Evolutionary conservation across 257 asterid species (phyloP).

Genomic region (Fraxinus quadrangulata): DNA sequence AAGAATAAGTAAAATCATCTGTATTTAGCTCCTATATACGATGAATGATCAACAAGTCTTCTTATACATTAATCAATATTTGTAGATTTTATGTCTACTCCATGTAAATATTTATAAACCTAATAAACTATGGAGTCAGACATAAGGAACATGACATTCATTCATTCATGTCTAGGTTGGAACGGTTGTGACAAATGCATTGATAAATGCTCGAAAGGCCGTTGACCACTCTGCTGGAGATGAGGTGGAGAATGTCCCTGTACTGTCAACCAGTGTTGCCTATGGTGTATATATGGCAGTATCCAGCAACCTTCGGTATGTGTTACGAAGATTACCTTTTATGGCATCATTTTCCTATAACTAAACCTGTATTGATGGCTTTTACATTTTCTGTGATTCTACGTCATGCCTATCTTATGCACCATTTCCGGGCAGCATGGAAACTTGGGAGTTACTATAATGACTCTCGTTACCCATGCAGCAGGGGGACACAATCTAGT

Average conservation of each 20-base stretch:
- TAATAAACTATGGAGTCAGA: neutral
- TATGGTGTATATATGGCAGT: constrained; percentile 93
- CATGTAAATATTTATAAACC: neutral
- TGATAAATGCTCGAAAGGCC: constrained; percentile 78
- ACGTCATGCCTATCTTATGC: neutral
- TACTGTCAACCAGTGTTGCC: constrained; percentile 74
- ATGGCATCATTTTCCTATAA: neutral
- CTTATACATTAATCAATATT: neutral
- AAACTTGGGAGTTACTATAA: neutral
- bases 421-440: neutral
- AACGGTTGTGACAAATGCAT: constrained; percentile 69
- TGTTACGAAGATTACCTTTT: constrained; percentile 2
- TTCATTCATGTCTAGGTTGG: constrained; percentile 61
- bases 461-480: neutral
- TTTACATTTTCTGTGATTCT: neutral
- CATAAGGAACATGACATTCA: neutral
- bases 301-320: constrained; percentile 94
- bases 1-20: neutral
- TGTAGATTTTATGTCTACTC: neutral
- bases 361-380: neutral
- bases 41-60: neutral
- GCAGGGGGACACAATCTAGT: neutral
- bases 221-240: constrained; percentile 54
- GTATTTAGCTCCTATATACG: neutral
- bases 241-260: constrained; percentile 79